Base-by-base conservation (phyloP, 352 stramenopile species). In the Phytophthora pseudosyringae region DNA sequence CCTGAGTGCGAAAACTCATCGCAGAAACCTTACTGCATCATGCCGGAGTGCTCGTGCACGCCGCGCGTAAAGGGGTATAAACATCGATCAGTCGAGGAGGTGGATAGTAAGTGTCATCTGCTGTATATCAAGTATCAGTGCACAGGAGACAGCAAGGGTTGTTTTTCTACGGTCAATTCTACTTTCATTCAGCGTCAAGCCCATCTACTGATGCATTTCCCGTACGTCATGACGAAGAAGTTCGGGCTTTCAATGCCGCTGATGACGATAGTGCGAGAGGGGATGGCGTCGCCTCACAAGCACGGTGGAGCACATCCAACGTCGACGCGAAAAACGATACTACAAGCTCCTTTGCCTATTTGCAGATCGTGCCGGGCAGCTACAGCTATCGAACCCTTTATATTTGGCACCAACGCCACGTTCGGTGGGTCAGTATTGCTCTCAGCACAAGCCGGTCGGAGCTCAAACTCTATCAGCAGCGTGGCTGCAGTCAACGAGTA, bases 51-150 rank as follows among this genome's bases (percentile, higher is more conserved):
- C 5, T 18, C 50, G 1, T 59, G 40, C 35, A 44, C 52, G 8
- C 39, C 41, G n/a, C 28, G 53, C 9, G 4, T 62, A 8, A 58
- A 64, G 11, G 46, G 58, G 12, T 57, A 64, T 46, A 52, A 47
- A 5, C 38, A 64, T 3, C 46, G 56, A 4, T 16, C 46, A 2
- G 36, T 52, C 11, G 28, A 64, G 9, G 46, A 57, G 1, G 33
- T 55, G 6, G 44, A 63, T 9, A 28, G 10, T 5, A 63, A 63
- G 31, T 51, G n/a, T 25, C 12, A 58, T 28, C 28, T 64, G 29
- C 46, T 64, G 6, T 57, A 64, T 16, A 39, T 64, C 13, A 64
- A 64, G 29, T 58, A 58, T 10, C 46, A 64, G 29, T 64, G 56
- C 18, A 26, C 5, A 5, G 56, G 56, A 9, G 26, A n/a, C 0